Conservation (phyloP, 768 basidiomycete genomes). For the Phlebiopsis flavidoalba region DNA sequence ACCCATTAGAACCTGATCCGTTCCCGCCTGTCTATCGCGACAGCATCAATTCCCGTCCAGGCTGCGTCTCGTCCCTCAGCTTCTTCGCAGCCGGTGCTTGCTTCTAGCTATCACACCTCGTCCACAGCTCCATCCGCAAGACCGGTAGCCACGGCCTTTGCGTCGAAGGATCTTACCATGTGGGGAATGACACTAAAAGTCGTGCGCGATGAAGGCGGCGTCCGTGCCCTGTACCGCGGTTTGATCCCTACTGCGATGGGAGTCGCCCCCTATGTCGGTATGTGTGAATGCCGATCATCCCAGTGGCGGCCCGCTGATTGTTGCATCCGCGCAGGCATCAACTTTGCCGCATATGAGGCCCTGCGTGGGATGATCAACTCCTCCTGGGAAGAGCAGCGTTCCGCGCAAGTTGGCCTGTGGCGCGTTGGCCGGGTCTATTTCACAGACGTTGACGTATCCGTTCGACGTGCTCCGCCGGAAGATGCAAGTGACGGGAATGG, state of each 20-base stretch:
- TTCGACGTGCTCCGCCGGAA: constrained; percentile 93
- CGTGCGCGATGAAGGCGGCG: constrained; percentile 87
- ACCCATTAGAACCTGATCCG: constrained; percentile 93
- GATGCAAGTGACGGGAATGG: constrained; percentile 91
- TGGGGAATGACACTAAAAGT: constrained; percentile 90
- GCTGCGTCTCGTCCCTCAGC: constrained; percentile 20
- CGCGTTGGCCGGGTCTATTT: constrained; percentile 85
- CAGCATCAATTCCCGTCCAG: constrained; percentile 58
- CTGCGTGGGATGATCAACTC: constrained; percentile 69
- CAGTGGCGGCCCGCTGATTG: constrained; percentile 2
- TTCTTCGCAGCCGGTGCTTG: constrained; percentile 30
- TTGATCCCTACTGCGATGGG: constrained; percentile 80
- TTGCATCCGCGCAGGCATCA: constrained; percentile 44
- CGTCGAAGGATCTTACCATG: constrained; percentile 59
- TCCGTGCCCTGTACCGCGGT: constrained; percentile 83
- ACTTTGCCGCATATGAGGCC: constrained; percentile 92
- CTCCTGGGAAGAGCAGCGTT: constrained; percentile 71
- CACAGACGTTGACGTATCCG: constrained; percentile 93
- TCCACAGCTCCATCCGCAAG: constrained; percentile 27
- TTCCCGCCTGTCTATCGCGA: constrained; percentile 88
- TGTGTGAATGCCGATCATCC: constrained; percentile 7
- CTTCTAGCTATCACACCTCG: constrained; percentile 56
- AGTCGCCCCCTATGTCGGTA: constrained; percentile 78
- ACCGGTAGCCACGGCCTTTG: constrained; percentile 32
- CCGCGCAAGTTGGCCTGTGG: constrained; percentile 77